These are phyloP conservation scores for Mycena metata DNA, from an alignment of 768 basidiomycete species.

Conservation along the genomic window DNA sequence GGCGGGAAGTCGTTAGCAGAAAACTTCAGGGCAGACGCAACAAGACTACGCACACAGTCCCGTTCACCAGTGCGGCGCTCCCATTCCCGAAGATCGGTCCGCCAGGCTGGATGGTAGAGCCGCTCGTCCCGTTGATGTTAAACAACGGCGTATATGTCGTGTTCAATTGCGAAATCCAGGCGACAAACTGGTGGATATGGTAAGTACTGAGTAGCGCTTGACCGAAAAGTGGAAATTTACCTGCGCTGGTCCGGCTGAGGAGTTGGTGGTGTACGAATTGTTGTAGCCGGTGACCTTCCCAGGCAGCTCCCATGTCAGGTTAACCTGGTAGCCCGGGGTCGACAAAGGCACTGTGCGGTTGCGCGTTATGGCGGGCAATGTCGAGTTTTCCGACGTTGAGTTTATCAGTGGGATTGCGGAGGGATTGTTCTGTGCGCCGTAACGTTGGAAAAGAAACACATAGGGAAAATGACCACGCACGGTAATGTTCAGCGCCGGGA, in stretches of 20 bases:
- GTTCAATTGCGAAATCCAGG: conserved; percentile 74
- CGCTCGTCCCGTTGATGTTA: conserved; percentile 58
- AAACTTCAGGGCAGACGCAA: background rate
- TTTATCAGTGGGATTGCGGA: conserved; percentile 45
- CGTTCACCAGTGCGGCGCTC: conserved; percentile 62
- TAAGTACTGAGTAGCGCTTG: conserved; percentile 9
- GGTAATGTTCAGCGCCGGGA: conserved; percentile 65
- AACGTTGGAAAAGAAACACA: conserved; percentile 14
- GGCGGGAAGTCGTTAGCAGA: background rate
- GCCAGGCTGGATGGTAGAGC: conserved; percentile 62
- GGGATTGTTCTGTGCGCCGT: conserved; percentile 47
- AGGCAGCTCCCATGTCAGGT: conserved; percentile 68
- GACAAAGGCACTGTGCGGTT: conserved; percentile 66
- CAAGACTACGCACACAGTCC: conserved; percentile 56
- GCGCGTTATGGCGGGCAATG: conserved; percentile 63
- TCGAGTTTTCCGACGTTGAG: conserved; percentile 49
- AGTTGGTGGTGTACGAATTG: conserved; percentile 63
- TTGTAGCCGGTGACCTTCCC: conserved; percentile 67
- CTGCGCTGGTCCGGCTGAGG: conserved; percentile 58
- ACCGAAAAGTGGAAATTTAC: conserved; percentile 38
- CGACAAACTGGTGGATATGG: conserved; percentile 53
- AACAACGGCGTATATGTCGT: conserved; percentile 67
- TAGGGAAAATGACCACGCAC: conserved; percentile 44
- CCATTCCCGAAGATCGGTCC: conserved; percentile 58
- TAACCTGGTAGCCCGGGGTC: conserved; percentile 57